Conservation (phyloP, 345 rosid species). For the Litchi chinensis region DNA sequence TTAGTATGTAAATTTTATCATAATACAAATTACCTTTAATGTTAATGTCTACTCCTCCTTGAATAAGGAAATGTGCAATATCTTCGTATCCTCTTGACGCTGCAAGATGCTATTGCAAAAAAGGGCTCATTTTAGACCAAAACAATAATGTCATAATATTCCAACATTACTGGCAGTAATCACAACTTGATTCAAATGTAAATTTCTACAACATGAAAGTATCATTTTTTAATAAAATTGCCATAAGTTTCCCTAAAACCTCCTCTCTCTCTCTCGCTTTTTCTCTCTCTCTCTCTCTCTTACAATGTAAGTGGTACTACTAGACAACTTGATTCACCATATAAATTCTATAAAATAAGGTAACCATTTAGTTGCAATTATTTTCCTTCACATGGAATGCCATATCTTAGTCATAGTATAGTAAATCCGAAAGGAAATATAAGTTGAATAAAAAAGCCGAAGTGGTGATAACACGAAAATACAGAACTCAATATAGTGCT, state of each 20-base stretch:
- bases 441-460: not conserved
- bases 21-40: conserved; percentile 57
- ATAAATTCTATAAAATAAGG: too few species aligned
- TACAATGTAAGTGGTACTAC: too few species aligned
- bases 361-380: too few species aligned
- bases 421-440: too few species aligned
- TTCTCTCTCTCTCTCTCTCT: too few species aligned
- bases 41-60: conserved; percentile 60
- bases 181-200: not conserved
- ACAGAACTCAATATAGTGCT: too few species aligned
- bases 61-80: conserved; percentile 62
- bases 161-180: not conserved
- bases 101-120: conserved; percentile 77
- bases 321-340: too few species aligned
- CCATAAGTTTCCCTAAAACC: not conserved
- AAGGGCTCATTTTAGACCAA: conserved; percentile 5
- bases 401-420: too few species aligned
- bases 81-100: conserved; percentile 84
- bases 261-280: not conserved
- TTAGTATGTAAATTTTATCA: not conserved
- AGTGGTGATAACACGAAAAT: not conserved
- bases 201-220: not conserved
- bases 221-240: not conserved
- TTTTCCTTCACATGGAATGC: too few species aligned
- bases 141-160: not conserved